Evolutionary conservation across 2,329 filamentous ascomycete genomes (phyloP), one percentile per base, ranked within the genome.

Genomic region (Aspergillus fijiensis): DNA sequence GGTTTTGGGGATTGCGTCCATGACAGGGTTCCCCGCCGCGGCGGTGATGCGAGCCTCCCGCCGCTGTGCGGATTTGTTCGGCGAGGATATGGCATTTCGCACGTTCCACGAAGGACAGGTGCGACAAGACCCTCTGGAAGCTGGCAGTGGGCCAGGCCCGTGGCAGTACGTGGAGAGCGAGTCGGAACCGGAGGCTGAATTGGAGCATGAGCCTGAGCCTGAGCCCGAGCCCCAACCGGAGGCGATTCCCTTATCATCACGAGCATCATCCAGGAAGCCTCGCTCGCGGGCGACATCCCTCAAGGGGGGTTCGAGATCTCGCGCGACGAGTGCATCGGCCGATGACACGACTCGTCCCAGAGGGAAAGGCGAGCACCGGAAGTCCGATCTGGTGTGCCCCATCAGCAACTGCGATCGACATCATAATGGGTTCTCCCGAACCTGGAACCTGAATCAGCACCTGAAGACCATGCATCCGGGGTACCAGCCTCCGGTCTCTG

Each of bases 51-150:
- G 90, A 31, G 85, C 92, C 0, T 84, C 89, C 2, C 82, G 87
- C 69, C 84, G 94, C 52, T 98, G 93, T 69, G 85, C 89, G 2
- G 79, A 84, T 50, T 78, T 96, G 0, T 96, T 97, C 67, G 84
- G 83, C 0, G 85, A 95, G 74, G 79, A 83, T 25, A 92, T 95
- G 84, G 76, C 79, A 2, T 81, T 92, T 59, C 81, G 83, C 25
- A 85, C 80, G 0, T 76, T 91, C 25, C 67, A 78, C 53, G 82
- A 82, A 67, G 72, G 72, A 4, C 57, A 50, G 3, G 55, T 72
- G n/a, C 45, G 59, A 51, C 62, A 61, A 33, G 42, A 51, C 33
- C 25, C 2, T n/a, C 12, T 58, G 10, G 59, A 64, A 42, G 67
- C 71, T 4, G 60, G 69, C 7, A 3, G 27, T 29, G 67, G 65